Percentiles rank a stretch among this genome's conserved stretches.
Evolutionary conservation across 164 flowering plant species (phyloP).

Genomic region (Paratinospora sagittata): DNA sequence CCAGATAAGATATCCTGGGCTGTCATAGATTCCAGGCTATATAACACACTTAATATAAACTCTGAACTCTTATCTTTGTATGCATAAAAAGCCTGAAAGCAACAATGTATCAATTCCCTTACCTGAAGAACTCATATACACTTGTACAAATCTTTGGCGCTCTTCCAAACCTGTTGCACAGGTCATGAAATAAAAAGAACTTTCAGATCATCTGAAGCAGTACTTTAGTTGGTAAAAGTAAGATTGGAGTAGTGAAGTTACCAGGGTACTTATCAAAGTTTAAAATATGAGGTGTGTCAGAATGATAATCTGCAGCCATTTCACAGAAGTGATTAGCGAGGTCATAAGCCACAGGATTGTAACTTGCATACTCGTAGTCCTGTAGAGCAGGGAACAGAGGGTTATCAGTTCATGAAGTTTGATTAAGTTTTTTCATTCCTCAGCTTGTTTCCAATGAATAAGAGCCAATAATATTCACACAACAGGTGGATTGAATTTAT

Average conservation of each 20-base stretch:
- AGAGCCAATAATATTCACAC: neutral
- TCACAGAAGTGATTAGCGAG: constrained; percentile 98
- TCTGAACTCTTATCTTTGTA: neutral
- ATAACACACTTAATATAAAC: neutral
- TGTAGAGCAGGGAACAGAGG: constrained; percentile 20
- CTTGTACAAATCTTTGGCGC: constrained; percentile 45
- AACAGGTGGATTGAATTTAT: neutral
- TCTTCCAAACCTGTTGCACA: constrained; percentile 53
- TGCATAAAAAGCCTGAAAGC: neutral
- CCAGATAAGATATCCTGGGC: neutral
- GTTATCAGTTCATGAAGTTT: neutral
- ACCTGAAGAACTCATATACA: constrained; percentile 63
- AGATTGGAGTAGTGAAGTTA: constrained; percentile 14
- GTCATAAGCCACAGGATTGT: constrained; percentile 81
- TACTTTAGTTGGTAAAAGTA: neutral
- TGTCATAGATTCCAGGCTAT: neutral
- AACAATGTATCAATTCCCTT: constrained; percentile 6
- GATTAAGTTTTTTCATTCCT: neutral
- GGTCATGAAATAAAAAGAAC: neutral
- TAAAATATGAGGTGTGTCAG: constrained; percentile 78
- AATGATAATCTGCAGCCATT: constrained; percentile 85
- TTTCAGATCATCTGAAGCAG: neutral
- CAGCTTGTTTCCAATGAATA: neutral
- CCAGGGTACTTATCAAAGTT: constrained; percentile 81
- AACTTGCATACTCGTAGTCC: constrained; percentile 95